Percentiles rank a stretch among this genome's conserved stretches.
These are phyloP conservation scores for Boechera stricta DNA, from an alignment of 345 rosid genomes.

Conservation along the genomic window DNA sequence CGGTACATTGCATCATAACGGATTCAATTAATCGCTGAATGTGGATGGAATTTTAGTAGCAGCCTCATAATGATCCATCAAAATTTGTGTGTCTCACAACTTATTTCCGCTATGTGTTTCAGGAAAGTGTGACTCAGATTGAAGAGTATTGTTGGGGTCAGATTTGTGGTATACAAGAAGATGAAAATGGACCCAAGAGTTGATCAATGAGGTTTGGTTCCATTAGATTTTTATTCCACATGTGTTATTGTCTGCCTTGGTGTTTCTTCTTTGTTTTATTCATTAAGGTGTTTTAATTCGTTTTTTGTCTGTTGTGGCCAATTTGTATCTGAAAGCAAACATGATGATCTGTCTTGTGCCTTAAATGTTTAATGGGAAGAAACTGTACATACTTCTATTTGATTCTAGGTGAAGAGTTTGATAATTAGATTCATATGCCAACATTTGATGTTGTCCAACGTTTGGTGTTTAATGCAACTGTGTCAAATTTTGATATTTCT, in stretches of 20 bases:
- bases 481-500: slow-evolving; percentile 3
- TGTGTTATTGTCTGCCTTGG: slow-evolving; percentile 40
- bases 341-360: slow-evolving; percentile 32
- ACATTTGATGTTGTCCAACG: not conserved
- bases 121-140: slow-evolving; percentile 27
- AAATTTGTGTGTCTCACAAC: not conserved
- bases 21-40: too few relatives aligned
- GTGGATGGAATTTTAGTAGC: too few relatives aligned
- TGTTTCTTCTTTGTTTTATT: slow-evolving; percentile 36
- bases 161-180: slow-evolving; percentile 20
- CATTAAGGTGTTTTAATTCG: slow-evolving; percentile 6
- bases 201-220: slow-evolving; percentile 27
- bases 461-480: slow-evolving; percentile 3
- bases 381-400: not conserved
- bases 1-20: too few relatives aligned
- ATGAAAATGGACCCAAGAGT: slow-evolving; percentile 28
- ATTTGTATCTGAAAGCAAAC: slow-evolving; percentile 28
- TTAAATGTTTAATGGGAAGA: not conserved
- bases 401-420: not conserved
- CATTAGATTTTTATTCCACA: slow-evolving; percentile 5
- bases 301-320: slow-evolving; percentile 36
- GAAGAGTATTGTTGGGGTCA: slow-evolving; percentile 23
- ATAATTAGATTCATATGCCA: not conserved
- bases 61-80: not conserved
- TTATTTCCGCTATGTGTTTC: not conserved